Conservation (phyloP, 2,329 filamentous ascomycete species). For the Pseudocercospora macadamiae region DNA sequence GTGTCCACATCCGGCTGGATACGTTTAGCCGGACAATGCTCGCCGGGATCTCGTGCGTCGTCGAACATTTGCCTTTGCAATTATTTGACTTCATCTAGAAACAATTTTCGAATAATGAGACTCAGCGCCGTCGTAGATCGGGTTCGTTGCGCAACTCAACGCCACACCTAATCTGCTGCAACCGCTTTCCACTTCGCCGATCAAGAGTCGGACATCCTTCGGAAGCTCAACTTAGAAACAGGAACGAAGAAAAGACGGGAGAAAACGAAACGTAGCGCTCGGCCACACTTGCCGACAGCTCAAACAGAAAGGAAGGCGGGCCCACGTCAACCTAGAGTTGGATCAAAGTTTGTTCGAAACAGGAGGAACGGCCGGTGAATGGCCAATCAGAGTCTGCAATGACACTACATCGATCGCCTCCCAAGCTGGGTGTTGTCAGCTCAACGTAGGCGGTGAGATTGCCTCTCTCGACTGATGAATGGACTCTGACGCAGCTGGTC, state of each 20-base stretch:
- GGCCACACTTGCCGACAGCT: background rate
- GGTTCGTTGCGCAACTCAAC: constrained; percentile 4
- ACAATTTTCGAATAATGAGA: background rate
- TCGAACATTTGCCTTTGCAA: background rate
- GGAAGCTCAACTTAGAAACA: constrained; percentile 6
- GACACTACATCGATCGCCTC: background rate
- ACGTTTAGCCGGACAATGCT: constrained; percentile 10
- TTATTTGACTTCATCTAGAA: background rate
- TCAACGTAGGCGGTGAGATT: constrained; percentile 9
- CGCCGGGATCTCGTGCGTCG: constrained; percentile 7
- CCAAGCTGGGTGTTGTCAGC: background rate
- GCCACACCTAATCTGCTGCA: constrained; percentile 12
- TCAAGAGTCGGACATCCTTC: constrained; percentile 11
- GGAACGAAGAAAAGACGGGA: background rate
- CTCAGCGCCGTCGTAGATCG: constrained; percentile 2
- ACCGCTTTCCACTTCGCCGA: background rate
- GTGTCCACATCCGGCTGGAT: constrained; percentile 4
- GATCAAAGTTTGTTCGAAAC: background rate
- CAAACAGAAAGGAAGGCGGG: background rate
- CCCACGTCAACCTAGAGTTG: constrained; percentile 8
- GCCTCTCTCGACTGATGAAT: background rate
- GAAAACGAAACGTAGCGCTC: background rate
- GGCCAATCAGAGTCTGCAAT: background rate
- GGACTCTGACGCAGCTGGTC: background rate
- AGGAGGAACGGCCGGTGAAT: background rate